Conservation (phyloP, 306 rosid genomes). For the Phaseolus lunatus region DNA sequence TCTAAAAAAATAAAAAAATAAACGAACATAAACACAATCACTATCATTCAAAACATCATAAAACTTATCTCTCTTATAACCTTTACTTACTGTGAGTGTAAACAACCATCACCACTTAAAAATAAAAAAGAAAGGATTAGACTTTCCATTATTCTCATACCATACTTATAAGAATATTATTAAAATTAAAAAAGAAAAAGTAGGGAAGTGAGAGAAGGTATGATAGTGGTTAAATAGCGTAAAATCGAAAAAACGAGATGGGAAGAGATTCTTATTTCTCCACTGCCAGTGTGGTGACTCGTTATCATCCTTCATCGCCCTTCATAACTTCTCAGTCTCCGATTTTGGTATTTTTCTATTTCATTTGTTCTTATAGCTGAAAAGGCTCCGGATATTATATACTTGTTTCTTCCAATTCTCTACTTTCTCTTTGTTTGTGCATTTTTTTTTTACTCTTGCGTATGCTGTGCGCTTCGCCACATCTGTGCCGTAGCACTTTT, state of each 20-base stretch:
- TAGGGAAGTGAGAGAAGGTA: too few species aligned
- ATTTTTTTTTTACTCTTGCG: neutral
- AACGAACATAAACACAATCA: too few species aligned
- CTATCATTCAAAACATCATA: too few species aligned
- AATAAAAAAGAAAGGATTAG: too few species aligned
- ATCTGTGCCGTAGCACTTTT: slow-evolving; percentile 9
- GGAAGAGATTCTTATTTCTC: neutral
- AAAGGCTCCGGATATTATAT: neutral
- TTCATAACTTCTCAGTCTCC: slow-evolving; percentile 33
- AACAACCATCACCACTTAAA: too few species aligned
- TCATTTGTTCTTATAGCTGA: slow-evolving; percentile 18
- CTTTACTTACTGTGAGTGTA: too few species aligned
- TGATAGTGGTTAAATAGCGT: too few species aligned
- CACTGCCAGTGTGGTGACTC: neutral
- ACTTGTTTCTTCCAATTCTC: neutral
- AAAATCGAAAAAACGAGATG: neutral
- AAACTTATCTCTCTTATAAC: too few species aligned
- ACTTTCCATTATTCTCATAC: too few species aligned
- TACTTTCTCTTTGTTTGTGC: neutral
- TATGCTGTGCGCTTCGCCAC: neutral
- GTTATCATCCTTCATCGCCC: neutral
- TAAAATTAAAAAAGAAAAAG: too few species aligned
- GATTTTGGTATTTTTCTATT: neutral
- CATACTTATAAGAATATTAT: too few species aligned
- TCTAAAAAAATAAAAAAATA: too few species aligned